Percentiles rank a stretch among this genome's conserved stretches.
Evolutionary conservation across 225 moss, liverwort and hornwort species (phyloP).

Genomic region (Ulota crispa): DNA sequence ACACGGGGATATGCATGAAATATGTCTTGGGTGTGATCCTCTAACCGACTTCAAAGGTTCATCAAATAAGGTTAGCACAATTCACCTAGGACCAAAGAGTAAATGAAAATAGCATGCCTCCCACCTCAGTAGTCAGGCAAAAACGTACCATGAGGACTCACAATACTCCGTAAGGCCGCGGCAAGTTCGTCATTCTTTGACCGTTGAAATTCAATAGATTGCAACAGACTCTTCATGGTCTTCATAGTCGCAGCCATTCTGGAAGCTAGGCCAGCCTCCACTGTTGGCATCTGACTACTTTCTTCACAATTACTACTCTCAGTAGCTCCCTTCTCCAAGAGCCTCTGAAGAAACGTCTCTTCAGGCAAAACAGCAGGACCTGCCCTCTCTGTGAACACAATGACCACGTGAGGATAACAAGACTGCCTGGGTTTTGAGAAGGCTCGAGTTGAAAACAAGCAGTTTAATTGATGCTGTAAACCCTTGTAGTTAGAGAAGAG

Average conservation of each 20-base stretch:
- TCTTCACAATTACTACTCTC: slow-evolving; percentile 84
- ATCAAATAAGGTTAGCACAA: neutral
- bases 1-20: neutral
- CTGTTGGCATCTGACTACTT: slow-evolving; percentile 46
- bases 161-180: slow-evolving; percentile 57
- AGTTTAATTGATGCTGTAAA: slow-evolving; percentile 5
- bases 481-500: neutral
- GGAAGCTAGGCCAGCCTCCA: slow-evolving; percentile 67
- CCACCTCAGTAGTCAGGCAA: slow-evolving; percentile 13
- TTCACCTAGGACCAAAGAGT: neutral
- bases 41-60: neutral
- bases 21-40: neutral
- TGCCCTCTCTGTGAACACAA: slow-evolving; percentile 67
- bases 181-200: slow-evolving; percentile 78
- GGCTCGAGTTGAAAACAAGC: slow-evolving; percentile 22
- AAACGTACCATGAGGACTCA: slow-evolving; percentile 78
- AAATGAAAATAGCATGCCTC: slow-evolving; percentile 8
- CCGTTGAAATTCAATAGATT: slow-evolving; percentile 86
- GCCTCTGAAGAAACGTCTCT: slow-evolving; percentile 86
- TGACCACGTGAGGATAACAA: slow-evolving; percentile 16
- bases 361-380: slow-evolving; percentile 65
- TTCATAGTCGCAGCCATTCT: slow-evolving; percentile 79
- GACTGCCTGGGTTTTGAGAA: slow-evolving; percentile 26
- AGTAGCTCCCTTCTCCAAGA: slow-evolving; percentile 92
- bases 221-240: slow-evolving; percentile 77